Conservation (phyloP, 2,329 filamentous ascomycete genomes). For the Colletotrichum spaethianum region DNA sequence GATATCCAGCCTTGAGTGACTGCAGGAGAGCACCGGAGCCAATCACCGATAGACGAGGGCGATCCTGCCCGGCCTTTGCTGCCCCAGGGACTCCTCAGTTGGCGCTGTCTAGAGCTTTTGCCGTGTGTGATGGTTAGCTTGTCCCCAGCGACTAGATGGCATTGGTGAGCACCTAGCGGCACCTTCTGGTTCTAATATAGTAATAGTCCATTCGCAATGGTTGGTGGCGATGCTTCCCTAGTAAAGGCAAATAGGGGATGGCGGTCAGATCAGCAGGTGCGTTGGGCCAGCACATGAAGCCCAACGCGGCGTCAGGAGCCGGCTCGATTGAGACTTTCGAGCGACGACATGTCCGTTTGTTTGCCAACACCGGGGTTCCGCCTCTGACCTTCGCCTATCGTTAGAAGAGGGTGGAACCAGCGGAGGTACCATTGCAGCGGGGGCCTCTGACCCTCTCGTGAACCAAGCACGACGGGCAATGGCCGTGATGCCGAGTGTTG, state of each 20-base stretch:
- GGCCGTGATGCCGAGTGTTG: conserved; percentile 15
- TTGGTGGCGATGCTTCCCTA: conserved; percentile 27
- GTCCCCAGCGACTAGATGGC: not conserved
- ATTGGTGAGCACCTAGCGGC: not conserved
- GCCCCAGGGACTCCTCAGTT: conserved; percentile 11
- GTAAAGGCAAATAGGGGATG: conserved; percentile 17
- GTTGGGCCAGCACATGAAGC: conserved; percentile 17
- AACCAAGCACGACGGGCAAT: conserved; percentile 17
- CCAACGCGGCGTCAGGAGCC: conserved; percentile 8
- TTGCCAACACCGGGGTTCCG: conserved; percentile 4
- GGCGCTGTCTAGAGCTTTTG: not conserved
- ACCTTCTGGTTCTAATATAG: conserved; percentile 1
- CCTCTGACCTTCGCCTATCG: conserved; percentile 28
- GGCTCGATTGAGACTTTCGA: conserved; percentile 7
- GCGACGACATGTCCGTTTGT: not conserved
- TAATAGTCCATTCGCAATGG: conserved; percentile 7
- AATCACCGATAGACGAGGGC: conserved; percentile 29
- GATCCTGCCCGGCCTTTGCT: conserved; percentile 6
- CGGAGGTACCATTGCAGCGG: conserved; percentile 29
- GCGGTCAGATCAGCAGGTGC: conserved; percentile 14
- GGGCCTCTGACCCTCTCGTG: conserved; percentile 16
- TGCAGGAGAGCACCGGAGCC: conserved; percentile 19
- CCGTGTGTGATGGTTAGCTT: conserved; percentile 12
- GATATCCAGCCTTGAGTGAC: conserved; percentile 31
- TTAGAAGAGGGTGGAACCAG: conserved; percentile 31